These are phyloP conservation scores for Pythium utonaiense DNA, from an alignment of 352 stramenopile species.

Conservation along the genomic window DNA sequence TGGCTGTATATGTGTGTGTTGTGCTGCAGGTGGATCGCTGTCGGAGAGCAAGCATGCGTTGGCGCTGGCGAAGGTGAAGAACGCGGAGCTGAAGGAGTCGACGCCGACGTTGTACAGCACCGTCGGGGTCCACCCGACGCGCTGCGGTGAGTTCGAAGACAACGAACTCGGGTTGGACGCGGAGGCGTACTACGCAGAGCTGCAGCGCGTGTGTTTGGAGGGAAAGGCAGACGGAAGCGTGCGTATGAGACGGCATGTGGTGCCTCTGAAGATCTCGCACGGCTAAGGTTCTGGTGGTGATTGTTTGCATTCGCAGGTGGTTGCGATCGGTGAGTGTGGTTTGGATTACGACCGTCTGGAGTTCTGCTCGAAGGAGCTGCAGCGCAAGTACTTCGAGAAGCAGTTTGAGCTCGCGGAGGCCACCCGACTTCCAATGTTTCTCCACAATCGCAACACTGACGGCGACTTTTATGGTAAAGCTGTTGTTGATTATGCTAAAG, in stretches of 20 bases:
- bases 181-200: slow-evolving; percentile 56
- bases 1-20: too few relatives aligned
- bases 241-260: too few relatives aligned
- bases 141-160: slow-evolving; percentile 83
- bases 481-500: too few relatives aligned
- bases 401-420: slow-evolving; percentile 90
- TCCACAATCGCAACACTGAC: slow-evolving; percentile 95
- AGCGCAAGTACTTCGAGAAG: slow-evolving; percentile 91
- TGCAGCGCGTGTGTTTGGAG: slow-evolving; percentile 54
- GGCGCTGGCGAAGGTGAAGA: slow-evolving; percentile 22
- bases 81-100: not conserved
- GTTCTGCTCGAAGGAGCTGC: slow-evolving; percentile 90
- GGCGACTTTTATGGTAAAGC: slow-evolving; percentile 83
- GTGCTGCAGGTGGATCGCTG: slow-evolving; percentile 29
- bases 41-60: slow-evolving; percentile 31
- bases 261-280: too few relatives aligned
- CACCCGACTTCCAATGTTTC: slow-evolving; percentile 91
- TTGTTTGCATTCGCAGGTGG: too few relatives aligned
- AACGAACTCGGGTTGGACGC: slow-evolving; percentile 45
- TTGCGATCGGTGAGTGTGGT: slow-evolving; percentile 95
- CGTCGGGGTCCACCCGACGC: slow-evolving; percentile 82
- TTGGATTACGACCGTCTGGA: slow-evolving; percentile 97
- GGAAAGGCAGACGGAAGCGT: slow-evolving; percentile 47
- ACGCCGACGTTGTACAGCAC: slow-evolving; percentile 47
- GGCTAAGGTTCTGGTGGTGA: too few relatives aligned